A percentile compares a stretch with the other conserved stretches of the same genome.
Conservation (phyloP, 768 basidiomycete genomes). For the Cystobasidiopsis lactophilus region DNA sequence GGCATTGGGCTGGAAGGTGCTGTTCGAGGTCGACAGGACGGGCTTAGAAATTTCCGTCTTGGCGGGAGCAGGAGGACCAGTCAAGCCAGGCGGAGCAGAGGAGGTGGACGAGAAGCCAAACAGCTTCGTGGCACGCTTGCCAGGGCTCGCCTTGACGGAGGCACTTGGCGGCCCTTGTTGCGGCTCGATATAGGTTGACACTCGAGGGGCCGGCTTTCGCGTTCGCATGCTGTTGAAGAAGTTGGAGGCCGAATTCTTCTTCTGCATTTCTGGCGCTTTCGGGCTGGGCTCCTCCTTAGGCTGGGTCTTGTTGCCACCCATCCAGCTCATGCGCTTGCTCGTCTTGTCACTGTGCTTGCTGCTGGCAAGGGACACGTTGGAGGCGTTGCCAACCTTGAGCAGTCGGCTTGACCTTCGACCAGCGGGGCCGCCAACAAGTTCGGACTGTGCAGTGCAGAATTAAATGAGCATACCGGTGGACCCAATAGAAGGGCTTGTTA, state of each 20-base stretch:
- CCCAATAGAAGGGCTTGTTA: not conserved
- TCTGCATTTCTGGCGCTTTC: too few relatives aligned
- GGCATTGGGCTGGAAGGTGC: too few relatives aligned
- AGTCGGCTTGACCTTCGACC: not conserved
- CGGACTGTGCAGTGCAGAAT: not conserved
- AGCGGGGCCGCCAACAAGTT: not conserved
- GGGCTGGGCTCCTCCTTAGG: not conserved
- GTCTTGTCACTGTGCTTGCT: not conserved
- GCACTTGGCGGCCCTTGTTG: not conserved
- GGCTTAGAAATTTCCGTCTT: not conserved
- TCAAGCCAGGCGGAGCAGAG: not conserved
- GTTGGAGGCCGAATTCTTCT: not conserved
- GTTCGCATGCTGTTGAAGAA: slow-evolving; percentile 2
- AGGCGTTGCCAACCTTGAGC: not conserved
- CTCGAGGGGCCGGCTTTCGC: slow-evolving; percentile 9
- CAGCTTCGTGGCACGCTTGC: not conserved
- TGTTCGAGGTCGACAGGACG: not conserved
- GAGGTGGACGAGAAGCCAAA: not conserved
- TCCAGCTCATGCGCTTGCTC: not conserved
- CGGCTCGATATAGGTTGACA: not conserved
- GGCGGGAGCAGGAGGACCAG: not conserved
- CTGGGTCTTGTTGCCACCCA: not conserved
- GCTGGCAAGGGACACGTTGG: not conserved
- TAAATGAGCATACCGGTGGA: not conserved
- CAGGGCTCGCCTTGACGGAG: not conserved